A percentile compares a stretch with the other conserved stretches of the same genome.
Conservation (phyloP, 805 yeast genomes). For the Lachancea nothofagi region DNA sequence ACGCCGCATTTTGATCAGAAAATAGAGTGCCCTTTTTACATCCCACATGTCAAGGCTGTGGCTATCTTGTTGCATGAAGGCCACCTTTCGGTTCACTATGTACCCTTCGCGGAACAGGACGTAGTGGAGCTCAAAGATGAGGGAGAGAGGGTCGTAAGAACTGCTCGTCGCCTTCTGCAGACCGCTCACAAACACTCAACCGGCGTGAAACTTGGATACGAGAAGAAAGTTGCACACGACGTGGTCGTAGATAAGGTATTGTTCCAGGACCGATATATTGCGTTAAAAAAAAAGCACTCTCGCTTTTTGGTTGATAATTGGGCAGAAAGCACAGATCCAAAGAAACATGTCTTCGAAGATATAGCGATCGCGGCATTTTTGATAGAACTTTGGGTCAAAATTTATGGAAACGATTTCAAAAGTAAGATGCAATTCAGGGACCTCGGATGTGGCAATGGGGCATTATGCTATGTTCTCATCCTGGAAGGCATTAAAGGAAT, state of each 20-base stretch:
- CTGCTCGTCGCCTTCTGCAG: constrained; percentile 70
- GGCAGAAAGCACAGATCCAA: constrained; percentile 93
- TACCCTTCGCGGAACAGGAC: constrained; percentile 47
- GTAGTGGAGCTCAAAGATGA: constrained; percentile 33
- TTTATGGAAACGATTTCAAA: constrained; percentile 36
- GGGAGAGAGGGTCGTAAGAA: constrained; percentile 64
- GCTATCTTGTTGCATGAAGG: constrained; percentile 52
- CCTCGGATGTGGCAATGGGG: constrained; percentile 93
- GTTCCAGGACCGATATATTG: constrained; percentile 78
- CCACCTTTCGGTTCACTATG: constrained; percentile 64
- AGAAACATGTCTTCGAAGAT: constrained; percentile 94
- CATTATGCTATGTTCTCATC: constrained; percentile 65
- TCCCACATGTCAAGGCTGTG: constrained; percentile 80
- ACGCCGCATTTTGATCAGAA: constrained; percentile 62
- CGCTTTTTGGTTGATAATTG: constrained; percentile 68
- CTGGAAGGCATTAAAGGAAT: constrained; percentile 77
- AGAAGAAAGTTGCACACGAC: constrained; percentile 85
- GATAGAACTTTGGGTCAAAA: constrained; percentile 73
- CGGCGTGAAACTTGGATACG: constrained; percentile 81
- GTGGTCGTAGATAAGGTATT: constrained; percentile 72
- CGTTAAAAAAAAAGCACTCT: constrained; percentile 77
- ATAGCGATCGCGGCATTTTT: constrained; percentile 92
- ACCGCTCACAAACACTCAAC: constrained; percentile 79
- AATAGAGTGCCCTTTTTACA: constrained; percentile 74
- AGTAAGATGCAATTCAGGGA: constrained; percentile 63